These are phyloP conservation scores for Boletus eberwhitei DNA, from an alignment of 768 basidiomycete genomes.

Conservation along the genomic window DNA sequence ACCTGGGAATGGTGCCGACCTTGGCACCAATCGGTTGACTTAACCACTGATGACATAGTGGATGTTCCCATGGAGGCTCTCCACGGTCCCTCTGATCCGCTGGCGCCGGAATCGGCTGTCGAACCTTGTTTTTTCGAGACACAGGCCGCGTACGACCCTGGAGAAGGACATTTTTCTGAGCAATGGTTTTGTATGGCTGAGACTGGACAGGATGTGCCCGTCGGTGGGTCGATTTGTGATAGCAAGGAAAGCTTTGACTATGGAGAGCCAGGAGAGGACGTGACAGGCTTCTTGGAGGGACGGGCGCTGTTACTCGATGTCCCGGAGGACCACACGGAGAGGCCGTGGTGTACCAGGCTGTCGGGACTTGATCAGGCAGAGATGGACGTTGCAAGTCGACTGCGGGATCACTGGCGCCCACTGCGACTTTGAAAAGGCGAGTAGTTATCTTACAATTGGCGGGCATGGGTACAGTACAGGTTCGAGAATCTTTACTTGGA, in stretches of 20 bases:
- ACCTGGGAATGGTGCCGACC: background rate
- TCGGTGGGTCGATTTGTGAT: background rate
- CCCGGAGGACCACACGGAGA: conserved; percentile 6
- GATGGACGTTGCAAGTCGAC: conserved; percentile 53
- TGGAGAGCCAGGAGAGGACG: background rate
- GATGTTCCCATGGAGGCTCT: background rate
- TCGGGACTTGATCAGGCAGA: conserved; percentile 47
- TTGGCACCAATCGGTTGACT: background rate
- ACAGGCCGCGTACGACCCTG: background rate
- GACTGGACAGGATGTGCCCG: background rate
- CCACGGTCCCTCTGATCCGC: background rate
- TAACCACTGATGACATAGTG: conserved; percentile 4
- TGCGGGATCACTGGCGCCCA: conserved; percentile 67
- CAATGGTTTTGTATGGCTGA: background rate
- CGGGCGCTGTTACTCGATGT: conserved; percentile 48
- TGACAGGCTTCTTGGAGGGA: conserved; percentile 46
- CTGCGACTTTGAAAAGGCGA: conserved; percentile 42
- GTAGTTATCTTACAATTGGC: background rate
- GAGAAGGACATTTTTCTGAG: background rate
- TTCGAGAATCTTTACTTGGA: background rate
- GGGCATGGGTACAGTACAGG: background rate
- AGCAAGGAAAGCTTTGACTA: background rate
- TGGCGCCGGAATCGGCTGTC: background rate
- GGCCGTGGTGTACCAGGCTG: conserved; percentile 5
- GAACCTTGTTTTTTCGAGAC: background rate